These are phyloP conservation scores for Raffaelea deltoideospora DNA, from an alignment of 2,329 filamentous ascomycete genomes.

Conservation along the genomic window DNA sequence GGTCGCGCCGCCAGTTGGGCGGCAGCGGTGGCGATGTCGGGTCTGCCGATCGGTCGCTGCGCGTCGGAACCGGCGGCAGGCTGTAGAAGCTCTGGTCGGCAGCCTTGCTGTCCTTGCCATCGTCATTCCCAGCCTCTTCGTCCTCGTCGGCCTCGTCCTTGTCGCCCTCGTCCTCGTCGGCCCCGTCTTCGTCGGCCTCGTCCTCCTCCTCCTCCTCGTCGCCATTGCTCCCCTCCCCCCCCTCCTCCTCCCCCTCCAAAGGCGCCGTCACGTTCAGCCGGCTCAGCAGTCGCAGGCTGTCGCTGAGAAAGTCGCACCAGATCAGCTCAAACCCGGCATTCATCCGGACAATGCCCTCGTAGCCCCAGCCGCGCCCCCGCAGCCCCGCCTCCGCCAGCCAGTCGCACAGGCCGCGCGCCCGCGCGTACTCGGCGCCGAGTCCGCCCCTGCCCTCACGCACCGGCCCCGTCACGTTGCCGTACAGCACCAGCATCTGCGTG, in stretches of 20 bases:
- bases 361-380: slow-evolving; percentile 29
- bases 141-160: slow-evolving; percentile 1
- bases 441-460: slow-evolving; percentile 13
- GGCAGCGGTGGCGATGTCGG: slow-evolving; percentile 19
- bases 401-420: slow-evolving; percentile 29
- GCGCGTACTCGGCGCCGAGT: slow-evolving; percentile 28
- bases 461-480: slow-evolving; percentile 27
- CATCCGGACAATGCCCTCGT: slow-evolving; percentile 34
- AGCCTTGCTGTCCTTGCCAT: neutral
- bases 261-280: slow-evolving; percentile 31
- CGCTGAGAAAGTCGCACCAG: slow-evolving; percentile 33
- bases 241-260: slow-evolving; percentile 14
- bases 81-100: slow-evolving; percentile 13
- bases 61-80: slow-evolving; percentile 21
- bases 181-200: slow-evolving; percentile 1
- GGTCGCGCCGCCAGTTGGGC: slow-evolving; percentile 19
- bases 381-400: slow-evolving; percentile 25
- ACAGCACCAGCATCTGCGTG: slow-evolving; percentile 33
- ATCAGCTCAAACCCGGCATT: slow-evolving; percentile 36
- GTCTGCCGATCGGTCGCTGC: slow-evolving; percentile 18
- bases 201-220: slow-evolving; percentile 4
- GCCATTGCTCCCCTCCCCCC: neutral
- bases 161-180: neutral
- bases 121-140: slow-evolving; percentile 1
- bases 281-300: slow-evolving; percentile 24